phyloP scores from a whole-genome alignment of 1,284 basidiomycete species.

The Moesziomyces sp. region DNA sequence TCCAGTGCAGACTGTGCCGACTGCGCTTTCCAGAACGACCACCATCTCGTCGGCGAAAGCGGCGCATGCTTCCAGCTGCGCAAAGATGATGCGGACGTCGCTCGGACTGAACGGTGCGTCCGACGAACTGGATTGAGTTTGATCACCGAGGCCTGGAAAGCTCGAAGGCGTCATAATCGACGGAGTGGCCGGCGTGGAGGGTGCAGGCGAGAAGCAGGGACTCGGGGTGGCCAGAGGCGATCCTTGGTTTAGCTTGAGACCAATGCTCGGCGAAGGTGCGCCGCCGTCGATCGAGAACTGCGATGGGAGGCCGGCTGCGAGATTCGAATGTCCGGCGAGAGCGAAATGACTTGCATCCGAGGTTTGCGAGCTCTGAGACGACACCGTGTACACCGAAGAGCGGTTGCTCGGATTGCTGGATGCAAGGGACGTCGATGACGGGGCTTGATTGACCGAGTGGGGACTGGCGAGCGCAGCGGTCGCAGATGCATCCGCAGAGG shows the following conservation, averaged over 20 bases:
- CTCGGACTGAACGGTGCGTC: slow-evolving; percentile 74
- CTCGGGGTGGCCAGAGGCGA: slow-evolving; percentile 4
- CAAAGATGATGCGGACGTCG: slow-evolving; percentile 80
- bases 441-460: slow-evolving; percentile 11
- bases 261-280: slow-evolving; percentile 11
- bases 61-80: slow-evolving; percentile 81
- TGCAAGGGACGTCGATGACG: slow-evolving; percentile 30
- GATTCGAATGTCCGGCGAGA: slow-evolving; percentile 14
- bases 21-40: slow-evolving; percentile 67
- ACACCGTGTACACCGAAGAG: slow-evolving; percentile 58
- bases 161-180: slow-evolving; percentile 14
- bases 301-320: slow-evolving; percentile 12
- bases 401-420: slow-evolving; percentile 60
- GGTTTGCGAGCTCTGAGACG: slow-evolving; percentile 59
- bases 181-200: slow-evolving; percentile 25
- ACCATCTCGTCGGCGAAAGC: slow-evolving; percentile 77
- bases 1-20: slow-evolving; percentile 47
- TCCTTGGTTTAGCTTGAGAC: slow-evolving; percentile 6
- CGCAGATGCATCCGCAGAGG: slow-evolving; percentile 34
- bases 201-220: slow-evolving; percentile 10
- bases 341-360: slow-evolving; percentile 41
- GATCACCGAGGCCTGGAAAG: slow-evolving; percentile 6
- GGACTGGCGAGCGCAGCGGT: slow-evolving; percentile 13
- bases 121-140: slow-evolving; percentile 3
- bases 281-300: slow-evolving; percentile 28